A percentile compares a stretch with the other conserved stretches of the same genome.
phyloP scores from a whole-genome alignment of 495 filamentous ascomycete species.

The Hypoxylon lenormandii region DNA sequence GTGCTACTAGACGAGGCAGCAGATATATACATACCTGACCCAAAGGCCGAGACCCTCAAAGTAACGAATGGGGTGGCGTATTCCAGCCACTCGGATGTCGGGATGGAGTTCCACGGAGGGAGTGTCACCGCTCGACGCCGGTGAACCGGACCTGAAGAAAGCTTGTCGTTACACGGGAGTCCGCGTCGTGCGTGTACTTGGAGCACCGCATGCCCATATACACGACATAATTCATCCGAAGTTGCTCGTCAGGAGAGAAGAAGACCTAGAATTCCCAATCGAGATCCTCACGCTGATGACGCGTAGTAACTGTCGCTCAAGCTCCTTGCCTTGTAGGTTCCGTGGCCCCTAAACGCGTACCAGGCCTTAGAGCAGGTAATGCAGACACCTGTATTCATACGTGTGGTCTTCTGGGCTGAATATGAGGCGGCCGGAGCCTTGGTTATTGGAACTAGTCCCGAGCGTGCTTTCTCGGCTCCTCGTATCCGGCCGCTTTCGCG shows the following conservation, averaged over 20 bases:
- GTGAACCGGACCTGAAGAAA: slow-evolving; percentile 21
- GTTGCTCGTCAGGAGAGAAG: slow-evolving; percentile 1
- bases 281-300: not conserved
- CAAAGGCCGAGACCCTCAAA: slow-evolving; percentile 15
- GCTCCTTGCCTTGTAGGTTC: not conserved
- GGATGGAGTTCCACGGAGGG: slow-evolving; percentile 11
- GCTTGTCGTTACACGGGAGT: slow-evolving; percentile 29
- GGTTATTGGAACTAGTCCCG: slow-evolving; percentile 4
- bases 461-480: slow-evolving; percentile 14
- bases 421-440: not conserved
- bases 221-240: slow-evolving; percentile 32
- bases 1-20: slow-evolving; percentile 26
- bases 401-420: not conserved
- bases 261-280: not conserved
- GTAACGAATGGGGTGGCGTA: slow-evolving; percentile 21
- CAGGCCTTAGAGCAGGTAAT: not conserved
- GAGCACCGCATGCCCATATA: slow-evolving; percentile 17
- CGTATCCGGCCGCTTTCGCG: slow-evolving; percentile 6
- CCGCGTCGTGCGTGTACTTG: slow-evolving; percentile 17
- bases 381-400: not conserved
- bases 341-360: not conserved
- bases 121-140: slow-evolving; percentile 35
- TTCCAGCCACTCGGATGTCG: slow-evolving; percentile 35
- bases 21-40: slow-evolving; percentile 8
- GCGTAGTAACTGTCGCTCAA: slow-evolving; percentile 7